These are phyloP conservation scores for Cenococcum geophilum DNA, from an alignment of 495 filamentous ascomycete genomes.

Conservation along the genomic window DNA sequence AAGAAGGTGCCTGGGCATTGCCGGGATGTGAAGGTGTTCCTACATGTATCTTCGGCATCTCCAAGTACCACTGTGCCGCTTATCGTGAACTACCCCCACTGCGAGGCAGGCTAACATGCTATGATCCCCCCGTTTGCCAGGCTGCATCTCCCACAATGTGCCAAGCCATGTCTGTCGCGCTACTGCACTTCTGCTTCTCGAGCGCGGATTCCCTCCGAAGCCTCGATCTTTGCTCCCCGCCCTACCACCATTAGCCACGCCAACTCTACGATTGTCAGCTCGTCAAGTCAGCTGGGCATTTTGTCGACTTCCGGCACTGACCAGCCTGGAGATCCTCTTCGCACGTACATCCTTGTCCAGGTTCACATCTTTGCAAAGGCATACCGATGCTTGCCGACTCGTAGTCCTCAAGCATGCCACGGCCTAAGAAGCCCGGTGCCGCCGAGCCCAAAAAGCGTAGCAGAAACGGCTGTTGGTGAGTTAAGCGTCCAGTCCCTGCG, in stretches of 20 bases:
- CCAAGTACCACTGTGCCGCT: too few relatives aligned
- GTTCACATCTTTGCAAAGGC: neutral
- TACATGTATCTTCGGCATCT: too few relatives aligned
- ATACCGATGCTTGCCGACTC: neutral
- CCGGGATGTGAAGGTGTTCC: too few relatives aligned
- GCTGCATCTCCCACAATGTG: neutral
- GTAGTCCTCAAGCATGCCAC: constrained; percentile 32
- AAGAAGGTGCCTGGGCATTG: too few relatives aligned
- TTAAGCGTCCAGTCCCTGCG: constrained; percentile 22
- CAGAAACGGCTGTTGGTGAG: constrained; percentile 79
- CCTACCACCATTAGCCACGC: constrained; percentile 1
- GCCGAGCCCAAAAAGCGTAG: constrained; percentile 55
- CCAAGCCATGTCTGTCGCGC: neutral
- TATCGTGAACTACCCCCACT: too few relatives aligned
- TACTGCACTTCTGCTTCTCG: neutral
- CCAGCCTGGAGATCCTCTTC: neutral
- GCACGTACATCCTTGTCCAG: neutral
- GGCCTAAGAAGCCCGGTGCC: constrained; percentile 38
- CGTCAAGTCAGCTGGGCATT: neutral
- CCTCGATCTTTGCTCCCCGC: constrained; percentile 1
- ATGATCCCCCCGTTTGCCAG: too few relatives aligned
- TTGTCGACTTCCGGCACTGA: neutral
- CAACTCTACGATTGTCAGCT: constrained; percentile 1
- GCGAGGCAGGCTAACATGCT: too few relatives aligned
- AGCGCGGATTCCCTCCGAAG: neutral